A percentile compares a stretch with the other conserved stretches of the same genome.
Conservation (phyloP, 2,329 filamentous ascomycete genomes). For the Beauveria sp. region DNA sequence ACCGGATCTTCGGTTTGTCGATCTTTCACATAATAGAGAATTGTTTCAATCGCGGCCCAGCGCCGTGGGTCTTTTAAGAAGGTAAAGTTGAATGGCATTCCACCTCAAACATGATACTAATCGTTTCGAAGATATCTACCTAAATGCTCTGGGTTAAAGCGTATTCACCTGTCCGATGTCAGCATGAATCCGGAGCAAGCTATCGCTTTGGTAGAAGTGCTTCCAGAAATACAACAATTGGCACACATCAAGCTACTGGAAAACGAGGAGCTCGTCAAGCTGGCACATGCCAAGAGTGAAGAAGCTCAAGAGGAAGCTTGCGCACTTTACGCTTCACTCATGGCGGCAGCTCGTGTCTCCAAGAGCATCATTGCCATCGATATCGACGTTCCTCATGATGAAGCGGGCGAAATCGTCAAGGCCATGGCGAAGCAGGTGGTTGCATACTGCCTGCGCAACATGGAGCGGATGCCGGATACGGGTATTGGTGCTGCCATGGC, state of each 20-base stretch:
- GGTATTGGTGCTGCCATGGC: slow-evolving; percentile 45
- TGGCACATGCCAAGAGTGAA: slow-evolving; percentile 71
- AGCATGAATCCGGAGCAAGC: slow-evolving; percentile 78
- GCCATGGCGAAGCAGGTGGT: slow-evolving; percentile 91
- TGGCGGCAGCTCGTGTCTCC: slow-evolving; percentile 80
- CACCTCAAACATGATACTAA: neutral
- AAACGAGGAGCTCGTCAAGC: slow-evolving; percentile 62
- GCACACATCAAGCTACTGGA: slow-evolving; percentile 84
- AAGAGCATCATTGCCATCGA: slow-evolving; percentile 81
- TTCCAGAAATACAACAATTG: slow-evolving; percentile 73
- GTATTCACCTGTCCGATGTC: slow-evolving; percentile 81
- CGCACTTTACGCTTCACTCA: slow-evolving; percentile 83
- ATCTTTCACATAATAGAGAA: slow-evolving; percentile 80
- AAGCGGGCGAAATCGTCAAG: slow-evolving; percentile 85
- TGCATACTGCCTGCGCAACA: slow-evolving; percentile 85
- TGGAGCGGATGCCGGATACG: slow-evolving; percentile 68
- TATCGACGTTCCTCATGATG: slow-evolving; percentile 74
- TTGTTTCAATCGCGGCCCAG: slow-evolving; percentile 70
- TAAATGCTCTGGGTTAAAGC: slow-evolving; percentile 67
- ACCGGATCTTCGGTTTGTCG: slow-evolving; percentile 74
- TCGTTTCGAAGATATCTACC: slow-evolving; percentile 58
- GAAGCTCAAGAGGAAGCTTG: slow-evolving; percentile 85
- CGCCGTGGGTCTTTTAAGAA: slow-evolving; percentile 66
- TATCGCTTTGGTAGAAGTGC: slow-evolving; percentile 81
- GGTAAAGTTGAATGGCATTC: slow-evolving; percentile 41